Evolutionary conservation across 2,329 filamentous ascomycete genomes (phyloP), one percentile per base, ranked within the genome.

Genomic region (Thermoascus crustaceus): DNA sequence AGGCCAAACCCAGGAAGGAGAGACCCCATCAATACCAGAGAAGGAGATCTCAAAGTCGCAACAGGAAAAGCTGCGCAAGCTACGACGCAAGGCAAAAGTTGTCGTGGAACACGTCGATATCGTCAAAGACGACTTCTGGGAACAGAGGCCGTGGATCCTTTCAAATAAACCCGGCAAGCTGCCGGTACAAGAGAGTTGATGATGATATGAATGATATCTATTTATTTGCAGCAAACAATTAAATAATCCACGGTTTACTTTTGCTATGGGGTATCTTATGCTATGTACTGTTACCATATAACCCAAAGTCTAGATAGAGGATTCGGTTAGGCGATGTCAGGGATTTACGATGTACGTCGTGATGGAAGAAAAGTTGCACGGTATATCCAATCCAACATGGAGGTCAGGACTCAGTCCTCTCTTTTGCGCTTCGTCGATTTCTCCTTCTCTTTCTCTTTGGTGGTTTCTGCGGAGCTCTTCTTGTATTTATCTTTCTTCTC

Each of bases 71-170:
- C 79, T 93, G 44, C 80, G 72, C 55, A 96, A 94, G 67, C 73
- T 78, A 43, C 75, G 82, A 35, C 72, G 75, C 40, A 95, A 94
- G 60, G 88, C 87, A 1, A 73, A 73, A 34, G 79, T 98, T 30
- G 75, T 85, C 22, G 72, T 93, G 23, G 80, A 88, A 54, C 87
- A 96, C 66, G 64, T 91, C 40, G 91, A 98, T 63, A 84, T 98
- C 50, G 96, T 98, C 62, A 87, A 83, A 50, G 85, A 96, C 60
- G 83, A 85, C 3, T 98, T 98, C 55, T 98, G 91, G 91, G 73
- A 85, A 44, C 73, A 72, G 50, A 72, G 88, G 54, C 87, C 88
- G 2, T 96, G 88, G 85, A 70, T 91, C 38, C 56, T 88, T 35
- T 84, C 80, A 1, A 81, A 82, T 44, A 82, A 78, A 58, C 80